Evolutionary conservation across 2,329 filamentous ascomycete species (phyloP).

Genomic region (Trichoderma koningiopsis): DNA sequence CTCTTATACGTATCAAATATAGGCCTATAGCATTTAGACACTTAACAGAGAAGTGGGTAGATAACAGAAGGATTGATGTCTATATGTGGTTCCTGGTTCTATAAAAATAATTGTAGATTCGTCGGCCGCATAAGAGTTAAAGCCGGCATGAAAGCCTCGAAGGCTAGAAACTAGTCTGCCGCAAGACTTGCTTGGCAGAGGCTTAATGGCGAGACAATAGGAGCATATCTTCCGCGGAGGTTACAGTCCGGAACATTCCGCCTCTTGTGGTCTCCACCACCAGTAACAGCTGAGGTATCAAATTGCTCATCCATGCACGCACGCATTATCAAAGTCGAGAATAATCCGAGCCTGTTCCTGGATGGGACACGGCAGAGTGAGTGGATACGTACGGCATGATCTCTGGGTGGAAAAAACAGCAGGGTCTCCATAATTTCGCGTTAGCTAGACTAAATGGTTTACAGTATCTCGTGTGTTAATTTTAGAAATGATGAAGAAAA

Average conservation of each 20-base stretch:
- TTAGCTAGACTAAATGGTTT: neutral
- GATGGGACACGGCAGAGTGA: neutral
- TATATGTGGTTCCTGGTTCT: neutral
- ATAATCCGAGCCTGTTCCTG: neutral
- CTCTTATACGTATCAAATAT: no score
- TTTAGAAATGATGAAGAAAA: neutral
- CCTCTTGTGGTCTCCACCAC: neutral
- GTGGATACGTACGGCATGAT: neutral
- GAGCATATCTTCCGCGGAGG: neutral
- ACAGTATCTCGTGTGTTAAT: neutral
- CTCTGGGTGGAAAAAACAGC: neutral
- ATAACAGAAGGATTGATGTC: neutral
- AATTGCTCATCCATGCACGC: neutral
- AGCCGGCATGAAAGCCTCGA: neutral
- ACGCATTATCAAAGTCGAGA: neutral
- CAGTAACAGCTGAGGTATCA: neutral
- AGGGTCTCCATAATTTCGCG: neutral
- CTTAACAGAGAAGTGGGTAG: no score
- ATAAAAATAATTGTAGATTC: neutral
- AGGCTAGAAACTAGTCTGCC: neutral
- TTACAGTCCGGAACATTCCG: neutral
- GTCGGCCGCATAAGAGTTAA: neutral
- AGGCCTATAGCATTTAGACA: no score
- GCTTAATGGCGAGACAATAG: neutral
- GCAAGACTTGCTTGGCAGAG: neutral